Evolutionary conservation across 257 asterid genomes (phyloP).

Genomic region (Leptodermis oblonga): DNA sequence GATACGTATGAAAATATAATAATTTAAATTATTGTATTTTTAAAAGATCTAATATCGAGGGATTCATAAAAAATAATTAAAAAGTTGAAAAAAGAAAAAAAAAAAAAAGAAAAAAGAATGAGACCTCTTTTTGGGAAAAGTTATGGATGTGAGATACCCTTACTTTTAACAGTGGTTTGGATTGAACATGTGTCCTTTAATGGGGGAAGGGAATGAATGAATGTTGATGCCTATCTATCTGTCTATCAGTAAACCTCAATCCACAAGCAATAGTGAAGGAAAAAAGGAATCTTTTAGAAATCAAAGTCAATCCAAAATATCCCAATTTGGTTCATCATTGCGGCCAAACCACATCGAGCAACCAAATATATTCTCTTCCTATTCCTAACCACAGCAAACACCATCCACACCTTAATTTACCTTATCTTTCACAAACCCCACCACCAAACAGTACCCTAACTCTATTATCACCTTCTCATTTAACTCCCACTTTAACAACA

Average conservation of each 20-base stretch:
- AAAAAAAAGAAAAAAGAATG: too few relatives aligned
- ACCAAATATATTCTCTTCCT: constrained; percentile 39
- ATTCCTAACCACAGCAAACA: constrained; percentile 13
- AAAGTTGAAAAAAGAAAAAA: too few relatives aligned
- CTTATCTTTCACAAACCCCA: constrained; percentile 14
- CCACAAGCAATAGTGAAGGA: constrained; percentile 21
- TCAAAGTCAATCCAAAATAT: constrained; percentile 38
- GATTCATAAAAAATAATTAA: too few relatives aligned
- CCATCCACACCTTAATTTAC: constrained; percentile 13
- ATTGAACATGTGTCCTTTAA: constrained; percentile 27
- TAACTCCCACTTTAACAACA: constrained; percentile 33
- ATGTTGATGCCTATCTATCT: constrained; percentile 3
- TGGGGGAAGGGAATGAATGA: too few relatives aligned
- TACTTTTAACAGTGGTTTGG: constrained; percentile 11
- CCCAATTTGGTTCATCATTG: constrained; percentile 18
- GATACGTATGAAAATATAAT: too few relatives aligned
- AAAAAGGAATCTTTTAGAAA: constrained; percentile 27
- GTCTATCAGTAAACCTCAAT: too few relatives aligned
- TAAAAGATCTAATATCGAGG: too few relatives aligned
- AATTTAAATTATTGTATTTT: too few relatives aligned
- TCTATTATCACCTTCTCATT: too few relatives aligned
- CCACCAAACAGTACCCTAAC: constrained; percentile 13
- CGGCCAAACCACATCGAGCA: constrained; percentile 47
- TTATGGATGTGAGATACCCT: constrained; percentile 26
- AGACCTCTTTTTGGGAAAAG: too few relatives aligned